phyloP scores from a whole-genome alignment of 345 rosid genomes.

The Eucalyptus melliodora region DNA sequence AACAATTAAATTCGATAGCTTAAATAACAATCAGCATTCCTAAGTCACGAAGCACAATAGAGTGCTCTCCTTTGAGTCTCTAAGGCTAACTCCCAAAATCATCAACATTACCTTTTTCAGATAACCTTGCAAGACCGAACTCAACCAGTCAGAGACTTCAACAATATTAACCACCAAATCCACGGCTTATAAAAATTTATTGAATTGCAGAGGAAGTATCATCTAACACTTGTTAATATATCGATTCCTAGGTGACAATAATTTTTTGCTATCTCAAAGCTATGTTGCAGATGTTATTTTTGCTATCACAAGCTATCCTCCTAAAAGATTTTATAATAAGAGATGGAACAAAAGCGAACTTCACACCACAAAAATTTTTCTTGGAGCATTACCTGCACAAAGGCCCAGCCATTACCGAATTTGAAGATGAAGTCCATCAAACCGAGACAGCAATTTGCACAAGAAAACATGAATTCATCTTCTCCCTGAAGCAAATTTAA shows the following conservation, averaged over 20 bases:
- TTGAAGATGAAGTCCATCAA: constrained; percentile 71
- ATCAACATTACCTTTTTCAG: not conserved
- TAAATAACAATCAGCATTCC: not conserved
- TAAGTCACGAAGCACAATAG: not conserved
- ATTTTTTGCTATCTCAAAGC: not conserved
- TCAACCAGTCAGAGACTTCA: not conserved
- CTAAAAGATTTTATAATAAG: not conserved
- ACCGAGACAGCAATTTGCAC: constrained; percentile 92
- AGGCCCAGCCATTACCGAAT: constrained; percentile 96
- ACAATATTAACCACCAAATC: not conserved
- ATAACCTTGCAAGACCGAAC: not conserved
- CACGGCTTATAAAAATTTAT: not conserved
- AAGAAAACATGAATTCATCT: constrained; percentile 97
- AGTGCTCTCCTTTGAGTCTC: not conserved
- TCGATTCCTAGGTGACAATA: not conserved
- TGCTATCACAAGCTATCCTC: not conserved
- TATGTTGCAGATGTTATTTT: not conserved
- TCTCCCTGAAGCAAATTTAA: constrained; percentile 91
- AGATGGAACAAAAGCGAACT: not conserved
- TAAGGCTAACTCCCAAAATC: not conserved
- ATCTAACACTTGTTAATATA: not conserved
- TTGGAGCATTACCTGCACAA: constrained; percentile 67
- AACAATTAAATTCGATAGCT: not conserved
- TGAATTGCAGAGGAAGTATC: not conserved
- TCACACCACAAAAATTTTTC: not conserved